Conservation (phyloP, 768 basidiomycete species). For the Mycena kentingensis region DNA sequence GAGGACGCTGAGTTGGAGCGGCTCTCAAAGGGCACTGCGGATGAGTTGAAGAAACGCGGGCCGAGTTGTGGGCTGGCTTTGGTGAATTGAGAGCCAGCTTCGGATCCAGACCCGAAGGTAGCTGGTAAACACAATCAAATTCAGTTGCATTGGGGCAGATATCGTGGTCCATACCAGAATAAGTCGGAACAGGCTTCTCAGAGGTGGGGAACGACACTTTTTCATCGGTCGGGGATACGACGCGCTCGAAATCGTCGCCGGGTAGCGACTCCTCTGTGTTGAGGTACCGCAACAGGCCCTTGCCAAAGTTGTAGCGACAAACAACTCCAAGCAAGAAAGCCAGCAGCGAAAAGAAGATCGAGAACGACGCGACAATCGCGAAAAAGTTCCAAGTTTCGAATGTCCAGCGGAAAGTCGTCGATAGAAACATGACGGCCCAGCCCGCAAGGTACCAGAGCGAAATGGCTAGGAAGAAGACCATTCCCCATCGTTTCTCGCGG, state of each 20-base stretch:
- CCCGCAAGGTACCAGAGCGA: constrained; percentile 64
- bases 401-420: constrained; percentile 74
- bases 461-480: constrained; percentile 63
- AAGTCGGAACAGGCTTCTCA: constrained; percentile 57
- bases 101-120: constrained; percentile 36
- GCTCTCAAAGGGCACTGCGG: constrained; percentile 44
- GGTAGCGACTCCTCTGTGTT: constrained; percentile 53
- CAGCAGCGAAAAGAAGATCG: constrained; percentile 56
- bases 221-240: constrained; percentile 40
- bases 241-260: constrained; percentile 43
- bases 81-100: constrained; percentile 43
- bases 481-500: constrained; percentile 58
- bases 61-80: constrained; percentile 37
- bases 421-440: constrained; percentile 75
- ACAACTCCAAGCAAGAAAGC: constrained; percentile 63
- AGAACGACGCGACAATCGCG: constrained; percentile 57
- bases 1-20: constrained; percentile 19
- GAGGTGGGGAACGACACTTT: constrained; percentile 67
- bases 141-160: constrained; percentile 23
- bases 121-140: constrained; percentile 9
- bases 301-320: constrained; percentile 77
- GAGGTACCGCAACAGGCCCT: constrained; percentile 66
- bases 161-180: constrained; percentile 32
- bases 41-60: constrained; percentile 50
- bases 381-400: constrained; percentile 78